Evolutionary conservation across 1,284 basidiomycete species (phyloP).

Genomic region (Irpex sp.): DNA sequence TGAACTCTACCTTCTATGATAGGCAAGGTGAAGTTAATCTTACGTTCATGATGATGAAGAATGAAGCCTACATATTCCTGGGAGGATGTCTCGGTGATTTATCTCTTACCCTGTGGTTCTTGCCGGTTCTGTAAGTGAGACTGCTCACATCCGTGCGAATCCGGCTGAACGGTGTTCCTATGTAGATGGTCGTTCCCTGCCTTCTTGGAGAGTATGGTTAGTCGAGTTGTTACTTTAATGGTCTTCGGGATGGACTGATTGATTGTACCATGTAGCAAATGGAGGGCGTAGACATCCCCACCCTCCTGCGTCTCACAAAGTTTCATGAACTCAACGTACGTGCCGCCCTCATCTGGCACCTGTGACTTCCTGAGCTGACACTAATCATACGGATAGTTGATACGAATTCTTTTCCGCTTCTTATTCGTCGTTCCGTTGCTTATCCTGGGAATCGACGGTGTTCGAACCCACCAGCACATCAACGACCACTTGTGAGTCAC

Average conservation of each 20-base stretch:
- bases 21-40: neutral
- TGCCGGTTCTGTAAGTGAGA: conserved; percentile 55
- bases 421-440: conserved; percentile 61
- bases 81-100: conserved; percentile 66
- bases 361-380: neutral
- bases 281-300: conserved; percentile 57
- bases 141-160: neutral
- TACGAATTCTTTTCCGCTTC: conserved; percentile 69
- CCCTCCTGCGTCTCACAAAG: conserved; percentile 67
- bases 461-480: conserved; percentile 54
- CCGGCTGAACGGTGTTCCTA: neutral
- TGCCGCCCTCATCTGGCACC: conserved; percentile 1
- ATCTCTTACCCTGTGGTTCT: conserved; percentile 64
- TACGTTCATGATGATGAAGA: conserved; percentile 36
- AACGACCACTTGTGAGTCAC: conserved; percentile 51
- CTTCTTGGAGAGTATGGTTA: conserved; percentile 59
- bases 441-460: conserved; percentile 65
- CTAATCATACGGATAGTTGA: conserved; percentile 37
- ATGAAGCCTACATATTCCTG: conserved; percentile 65
- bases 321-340: conserved; percentile 77
- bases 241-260: neutral
- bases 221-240: conserved; percentile 17
- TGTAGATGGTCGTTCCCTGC: conserved; percentile 58
- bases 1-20: conserved; percentile 14
- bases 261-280: conserved; percentile 33